These are phyloP conservation scores for Entophlyctis luteolus DNA, from an alignment of 192 early-diverging fungal species.

Conservation along the genomic window DNA sequence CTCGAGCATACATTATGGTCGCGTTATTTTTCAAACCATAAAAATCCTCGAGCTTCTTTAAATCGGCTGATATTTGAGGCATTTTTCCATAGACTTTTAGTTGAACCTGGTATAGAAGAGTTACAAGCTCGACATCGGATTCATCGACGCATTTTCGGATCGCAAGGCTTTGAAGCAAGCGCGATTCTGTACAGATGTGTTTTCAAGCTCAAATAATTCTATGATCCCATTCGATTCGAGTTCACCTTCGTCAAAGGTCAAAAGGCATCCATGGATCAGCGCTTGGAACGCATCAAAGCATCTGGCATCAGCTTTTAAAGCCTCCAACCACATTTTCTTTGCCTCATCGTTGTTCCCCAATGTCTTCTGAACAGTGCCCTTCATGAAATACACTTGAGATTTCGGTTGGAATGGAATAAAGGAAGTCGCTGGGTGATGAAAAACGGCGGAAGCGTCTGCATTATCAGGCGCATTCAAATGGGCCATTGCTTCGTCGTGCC, in stretches of 20 bases:
- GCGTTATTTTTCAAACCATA: not conserved
- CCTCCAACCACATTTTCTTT: not conserved
- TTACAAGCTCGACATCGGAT: not conserved
- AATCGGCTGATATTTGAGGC: not conserved
- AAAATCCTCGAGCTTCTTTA: not conserved
- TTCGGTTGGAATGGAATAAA: not conserved
- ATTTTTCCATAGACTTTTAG: not conserved
- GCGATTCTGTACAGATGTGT: not conserved
- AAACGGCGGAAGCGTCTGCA: not conserved
- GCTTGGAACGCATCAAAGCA: slow-evolving; percentile 19
- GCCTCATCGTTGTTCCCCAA: not conserved
- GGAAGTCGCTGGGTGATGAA: not conserved
- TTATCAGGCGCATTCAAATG: not conserved
- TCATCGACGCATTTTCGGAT: not conserved
- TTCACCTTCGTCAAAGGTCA: not conserved
- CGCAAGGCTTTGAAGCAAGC: slow-evolving; percentile 4
- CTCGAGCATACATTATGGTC: not conserved
- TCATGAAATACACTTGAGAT: not conserved
- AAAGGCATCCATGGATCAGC: not conserved
- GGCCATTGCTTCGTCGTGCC: not conserved
- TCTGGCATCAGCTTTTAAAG: slow-evolving; percentile 14
- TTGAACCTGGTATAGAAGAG: not conserved
- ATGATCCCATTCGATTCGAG: not conserved
- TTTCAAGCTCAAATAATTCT: not conserved
- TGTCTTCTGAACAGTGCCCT: not conserved